These are phyloP conservation scores for Lyophyllum semitale DNA, from an alignment of 768 basidiomycete species.

Conservation along the genomic window DNA sequence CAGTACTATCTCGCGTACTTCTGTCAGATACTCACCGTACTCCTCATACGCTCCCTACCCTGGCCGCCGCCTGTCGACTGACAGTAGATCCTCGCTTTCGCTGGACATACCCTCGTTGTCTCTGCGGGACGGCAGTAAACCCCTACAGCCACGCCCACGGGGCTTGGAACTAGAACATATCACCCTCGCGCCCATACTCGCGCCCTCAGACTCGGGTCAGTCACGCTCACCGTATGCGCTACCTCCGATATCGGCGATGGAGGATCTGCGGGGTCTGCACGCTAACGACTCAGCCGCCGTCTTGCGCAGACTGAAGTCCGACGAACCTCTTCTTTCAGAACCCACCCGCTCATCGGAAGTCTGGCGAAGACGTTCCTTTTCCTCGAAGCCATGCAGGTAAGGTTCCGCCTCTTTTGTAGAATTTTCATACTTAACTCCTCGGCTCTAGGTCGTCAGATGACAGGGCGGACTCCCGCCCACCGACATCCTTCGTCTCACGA, in stretches of 20 bases:
- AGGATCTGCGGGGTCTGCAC: constrained; percentile 56
- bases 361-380: constrained; percentile 43
- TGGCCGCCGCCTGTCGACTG: constrained; percentile 22
- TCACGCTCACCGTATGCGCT: constrained; percentile 50
- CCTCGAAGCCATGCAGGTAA: constrained; percentile 34
- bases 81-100: constrained; percentile 25
- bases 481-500: constrained; percentile 5
- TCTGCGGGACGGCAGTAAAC: constrained; percentile 16
- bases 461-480: constrained; percentile 1
- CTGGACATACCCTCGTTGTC: constrained; percentile 34
- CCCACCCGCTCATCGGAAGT: constrained; percentile 26
- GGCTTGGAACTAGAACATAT: constrained; percentile 29
- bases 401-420: not conserved
- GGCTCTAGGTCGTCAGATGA: constrained; percentile 4
- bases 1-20: constrained; percentile 6
- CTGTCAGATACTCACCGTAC: constrained; percentile 29
- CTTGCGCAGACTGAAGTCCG: constrained; percentile 59
- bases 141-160: not conserved
- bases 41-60: constrained; percentile 23
- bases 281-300: constrained; percentile 66
- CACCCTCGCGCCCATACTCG: constrained; percentile 43
- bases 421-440: not conserved
- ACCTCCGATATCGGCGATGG: constrained; percentile 71
- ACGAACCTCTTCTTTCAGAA: constrained; percentile 42
- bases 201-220: constrained; percentile 25